Evolutionary conservation across 208 protist species (phyloP).

Genomic region (Trypanosoma melophagium): DNA sequence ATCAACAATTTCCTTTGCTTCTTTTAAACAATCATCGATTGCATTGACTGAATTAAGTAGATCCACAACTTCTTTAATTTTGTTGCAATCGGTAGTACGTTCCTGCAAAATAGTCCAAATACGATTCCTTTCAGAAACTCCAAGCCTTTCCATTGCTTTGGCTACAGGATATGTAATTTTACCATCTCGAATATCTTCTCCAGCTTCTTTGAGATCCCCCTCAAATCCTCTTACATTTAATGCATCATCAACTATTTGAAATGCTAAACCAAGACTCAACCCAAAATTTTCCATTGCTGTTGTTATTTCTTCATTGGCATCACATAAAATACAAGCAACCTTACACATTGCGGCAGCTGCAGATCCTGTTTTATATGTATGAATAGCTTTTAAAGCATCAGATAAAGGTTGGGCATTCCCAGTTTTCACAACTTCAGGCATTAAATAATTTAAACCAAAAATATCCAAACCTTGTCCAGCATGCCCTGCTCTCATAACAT

Average conservation of each 20-base stretch:
- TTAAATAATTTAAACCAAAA: constrained; percentile 46
- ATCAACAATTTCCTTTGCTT: constrained; percentile 36
- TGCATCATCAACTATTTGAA: constrained; percentile 74
- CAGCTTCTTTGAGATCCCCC: constrained; percentile 35
- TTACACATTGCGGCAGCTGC: constrained; percentile 37
- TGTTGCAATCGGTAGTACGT: constrained; percentile 18
- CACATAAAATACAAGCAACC: constrained; percentile 54
- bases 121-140: constrained; percentile 24
- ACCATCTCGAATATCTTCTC: constrained; percentile 47
- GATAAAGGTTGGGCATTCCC: constrained; percentile 36
- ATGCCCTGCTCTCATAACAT: constrained; percentile 55
- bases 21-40: constrained; percentile 32
- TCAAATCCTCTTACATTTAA: constrained; percentile 47
- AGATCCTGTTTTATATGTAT: constrained; percentile 63
- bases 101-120: constrained; percentile 41
- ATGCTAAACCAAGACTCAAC: constrained; percentile 46
- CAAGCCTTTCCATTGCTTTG: constrained; percentile 42
- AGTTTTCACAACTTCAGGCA: constrained; percentile 47
- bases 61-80: constrained; percentile 30
- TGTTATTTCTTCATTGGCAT: constrained; percentile 28
- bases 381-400: constrained; percentile 45
- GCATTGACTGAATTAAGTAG: constrained; percentile 34
- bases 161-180: constrained; percentile 72
- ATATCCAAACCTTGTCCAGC: constrained; percentile 74
- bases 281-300: constrained; percentile 47